Evolutionary conservation across 2,329 filamentous ascomycete genomes (phyloP).

Genomic region (Nectriaceae sp.): DNA sequence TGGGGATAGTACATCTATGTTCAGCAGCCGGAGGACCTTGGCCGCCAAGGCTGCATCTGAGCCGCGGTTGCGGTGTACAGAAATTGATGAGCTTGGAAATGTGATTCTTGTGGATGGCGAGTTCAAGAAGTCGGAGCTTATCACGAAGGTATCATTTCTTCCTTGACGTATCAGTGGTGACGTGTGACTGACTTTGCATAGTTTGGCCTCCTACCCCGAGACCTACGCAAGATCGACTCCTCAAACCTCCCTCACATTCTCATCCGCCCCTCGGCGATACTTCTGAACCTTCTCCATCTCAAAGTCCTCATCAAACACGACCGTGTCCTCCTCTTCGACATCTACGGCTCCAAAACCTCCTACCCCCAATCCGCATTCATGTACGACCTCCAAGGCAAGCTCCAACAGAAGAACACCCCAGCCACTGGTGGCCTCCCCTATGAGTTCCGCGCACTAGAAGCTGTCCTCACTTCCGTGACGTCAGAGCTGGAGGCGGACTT

Average conservation of each 20-base stretch:
- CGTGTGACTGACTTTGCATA: slow-evolving; percentile 36
- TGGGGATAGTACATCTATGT: slow-evolving; percentile 56
- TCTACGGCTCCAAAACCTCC: slow-evolving; percentile 90
- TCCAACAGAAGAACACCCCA: slow-evolving; percentile 72
- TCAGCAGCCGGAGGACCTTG: slow-evolving; percentile 69
- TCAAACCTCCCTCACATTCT: slow-evolving; percentile 94
- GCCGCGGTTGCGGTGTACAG: slow-evolving; percentile 85
- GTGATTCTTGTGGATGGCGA: slow-evolving; percentile 92
- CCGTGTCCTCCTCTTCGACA: slow-evolving; percentile 91
- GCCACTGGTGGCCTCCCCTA: slow-evolving; percentile 75
- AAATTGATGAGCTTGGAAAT: slow-evolving; percentile 89
- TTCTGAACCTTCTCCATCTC: slow-evolving; percentile 95
- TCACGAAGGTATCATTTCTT: slow-evolving; percentile 71
- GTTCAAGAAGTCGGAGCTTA: slow-evolving; percentile 96
- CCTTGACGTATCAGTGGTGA: neutral
- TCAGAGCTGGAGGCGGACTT: slow-evolving; percentile 92
- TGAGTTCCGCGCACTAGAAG: slow-evolving; percentile 94
- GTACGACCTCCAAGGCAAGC: slow-evolving; percentile 92
- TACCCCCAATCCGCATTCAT: slow-evolving; percentile 97
- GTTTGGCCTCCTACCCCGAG: slow-evolving; percentile 91
- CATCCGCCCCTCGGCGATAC: slow-evolving; percentile 86
- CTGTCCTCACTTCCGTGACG: slow-evolving; percentile 91
- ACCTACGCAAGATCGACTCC: slow-evolving; percentile 96
- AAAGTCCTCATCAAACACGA: slow-evolving; percentile 95
- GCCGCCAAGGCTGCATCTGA: slow-evolving; percentile 79